Conservation (phyloP, 495 filamentous ascomycete species). For the Penicillium atrosanguineum region DNA sequence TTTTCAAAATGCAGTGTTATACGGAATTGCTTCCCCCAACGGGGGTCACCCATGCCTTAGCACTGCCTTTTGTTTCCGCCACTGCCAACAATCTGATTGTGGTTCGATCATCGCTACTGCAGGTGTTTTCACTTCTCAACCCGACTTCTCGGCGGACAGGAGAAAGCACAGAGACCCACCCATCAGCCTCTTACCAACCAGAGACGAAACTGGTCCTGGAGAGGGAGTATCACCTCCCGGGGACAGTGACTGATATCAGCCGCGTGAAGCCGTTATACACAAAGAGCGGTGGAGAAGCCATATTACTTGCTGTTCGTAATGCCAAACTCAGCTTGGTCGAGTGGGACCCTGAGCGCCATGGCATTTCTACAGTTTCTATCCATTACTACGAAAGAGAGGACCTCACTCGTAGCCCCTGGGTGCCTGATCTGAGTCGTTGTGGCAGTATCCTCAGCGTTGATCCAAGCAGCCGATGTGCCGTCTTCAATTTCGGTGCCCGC, state of each 20-base stretch:
- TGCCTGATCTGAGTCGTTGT: slow-evolving; percentile 62
- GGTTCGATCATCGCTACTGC: slow-evolving; percentile 85
- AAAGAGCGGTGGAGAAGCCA: slow-evolving; percentile 78
- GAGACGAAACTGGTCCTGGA: slow-evolving; percentile 81
- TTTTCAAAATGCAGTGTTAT: slow-evolving; percentile 68
- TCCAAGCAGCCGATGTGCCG: slow-evolving; percentile 87
- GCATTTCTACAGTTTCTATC: slow-evolving; percentile 83
- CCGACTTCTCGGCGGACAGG: slow-evolving; percentile 33
- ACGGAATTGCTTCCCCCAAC: slow-evolving; percentile 89
- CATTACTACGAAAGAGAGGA: slow-evolving; percentile 98
- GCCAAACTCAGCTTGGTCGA: slow-evolving; percentile 90
- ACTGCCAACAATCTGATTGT: slow-evolving; percentile 81
- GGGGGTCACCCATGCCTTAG: slow-evolving; percentile 84
- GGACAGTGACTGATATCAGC: slow-evolving; percentile 78
- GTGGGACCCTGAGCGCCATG: slow-evolving; percentile 81
- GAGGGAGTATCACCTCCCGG: slow-evolving; percentile 76
- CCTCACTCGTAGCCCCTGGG: slow-evolving; percentile 71
- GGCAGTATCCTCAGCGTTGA: slow-evolving; percentile 82
- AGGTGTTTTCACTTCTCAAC: slow-evolving; percentile 64
- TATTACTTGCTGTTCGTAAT: slow-evolving; percentile 81
- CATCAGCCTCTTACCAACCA: slow-evolving; percentile 17
- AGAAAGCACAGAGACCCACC: slow-evolving; percentile 50
- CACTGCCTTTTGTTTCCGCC: slow-evolving; percentile 70
- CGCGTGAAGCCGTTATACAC: slow-evolving; percentile 66
- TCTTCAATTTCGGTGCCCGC: slow-evolving; percentile 83